Evolutionary conservation across 495 filamentous ascomycete genomes (phyloP).

Genomic region (Lasiosphaeris hirsuta): DNA sequence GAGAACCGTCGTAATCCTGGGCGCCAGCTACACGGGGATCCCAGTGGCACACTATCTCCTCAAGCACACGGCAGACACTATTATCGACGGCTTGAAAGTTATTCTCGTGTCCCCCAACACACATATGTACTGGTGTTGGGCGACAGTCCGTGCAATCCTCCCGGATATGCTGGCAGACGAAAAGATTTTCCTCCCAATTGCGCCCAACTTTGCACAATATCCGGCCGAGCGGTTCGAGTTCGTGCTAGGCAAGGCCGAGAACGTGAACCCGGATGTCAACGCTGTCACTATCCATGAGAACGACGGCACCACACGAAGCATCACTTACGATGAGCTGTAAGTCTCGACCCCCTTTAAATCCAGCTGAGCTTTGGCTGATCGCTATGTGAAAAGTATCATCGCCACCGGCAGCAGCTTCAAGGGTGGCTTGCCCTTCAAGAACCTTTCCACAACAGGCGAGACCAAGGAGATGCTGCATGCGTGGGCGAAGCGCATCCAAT

Average conservation of each 20-base stretch:
- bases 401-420: constrained; percentile 48
- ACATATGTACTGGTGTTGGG: constrained; percentile 47
- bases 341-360: not conserved
- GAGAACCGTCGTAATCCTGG: constrained; percentile 61
- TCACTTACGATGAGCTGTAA: constrained; percentile 51
- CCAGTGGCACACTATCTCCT: constrained; percentile 58
- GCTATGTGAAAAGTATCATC: constrained; percentile 37
- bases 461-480: constrained; percentile 41
- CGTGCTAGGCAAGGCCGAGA: constrained; percentile 50
- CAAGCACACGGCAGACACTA: constrained; percentile 41
- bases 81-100: constrained; percentile 39
- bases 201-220: constrained; percentile 50
- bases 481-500: constrained; percentile 44
- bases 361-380: not conserved
- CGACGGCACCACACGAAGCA: constrained; percentile 22
- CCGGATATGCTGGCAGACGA: constrained; percentile 35
- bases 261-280: constrained; percentile 45
- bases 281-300: constrained; percentile 40
- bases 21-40: constrained; percentile 59
- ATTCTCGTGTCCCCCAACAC: constrained; percentile 56
- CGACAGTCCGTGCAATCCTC: constrained; percentile 43
- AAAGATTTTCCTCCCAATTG: constrained; percentile 48
- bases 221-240: constrained; percentile 50
- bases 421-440: constrained; percentile 52
- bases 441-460: constrained; percentile 35